Evolutionary conservation across 768 basidiomycete genomes (phyloP).

Genomic region (Ramaria sp.): DNA sequence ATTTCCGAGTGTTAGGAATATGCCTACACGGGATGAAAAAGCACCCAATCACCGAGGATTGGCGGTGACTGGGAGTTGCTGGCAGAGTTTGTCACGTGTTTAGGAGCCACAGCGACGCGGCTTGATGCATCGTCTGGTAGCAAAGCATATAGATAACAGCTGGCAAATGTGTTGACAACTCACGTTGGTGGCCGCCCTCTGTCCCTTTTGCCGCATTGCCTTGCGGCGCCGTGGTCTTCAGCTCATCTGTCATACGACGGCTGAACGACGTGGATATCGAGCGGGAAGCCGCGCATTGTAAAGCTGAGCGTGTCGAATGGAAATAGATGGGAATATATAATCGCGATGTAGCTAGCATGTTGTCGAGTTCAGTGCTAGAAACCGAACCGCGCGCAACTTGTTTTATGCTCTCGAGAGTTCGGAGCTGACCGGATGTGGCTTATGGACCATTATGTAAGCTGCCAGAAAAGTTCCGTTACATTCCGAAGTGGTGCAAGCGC

Average conservation of each 20-base stretch:
- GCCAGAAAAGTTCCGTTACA: no score
- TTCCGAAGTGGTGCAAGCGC: no score
- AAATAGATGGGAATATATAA: not conserved
- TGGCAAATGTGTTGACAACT: not conserved
- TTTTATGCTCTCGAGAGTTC: no score
- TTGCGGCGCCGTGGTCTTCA: not conserved
- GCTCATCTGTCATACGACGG: not conserved
- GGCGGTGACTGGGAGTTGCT: not conserved
- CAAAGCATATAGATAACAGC: not conserved
- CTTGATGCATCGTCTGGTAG: not conserved
- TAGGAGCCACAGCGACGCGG: not conserved
- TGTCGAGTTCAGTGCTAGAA: constrained; percentile 27
- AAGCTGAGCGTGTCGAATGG: not conserved
- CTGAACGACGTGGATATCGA: not conserved
- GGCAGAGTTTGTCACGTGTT: not conserved
- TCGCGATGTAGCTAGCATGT: not conserved
- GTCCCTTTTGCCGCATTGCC: constrained; percentile 2
- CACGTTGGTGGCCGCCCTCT: constrained; percentile 3
- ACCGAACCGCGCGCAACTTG: no score
- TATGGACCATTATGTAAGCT: no score
- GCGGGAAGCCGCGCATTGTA: not conserved
- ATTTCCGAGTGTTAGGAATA: not conserved
- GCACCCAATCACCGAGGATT: constrained; percentile 66
- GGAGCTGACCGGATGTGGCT: no score
- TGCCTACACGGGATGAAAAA: constrained; percentile 71